Percentiles rank a stretch among this genome's conserved stretches.
phyloP scores from a whole-genome alignment of 2,329 filamentous ascomycete genomes.

The Emydomyces testavorans region DNA sequence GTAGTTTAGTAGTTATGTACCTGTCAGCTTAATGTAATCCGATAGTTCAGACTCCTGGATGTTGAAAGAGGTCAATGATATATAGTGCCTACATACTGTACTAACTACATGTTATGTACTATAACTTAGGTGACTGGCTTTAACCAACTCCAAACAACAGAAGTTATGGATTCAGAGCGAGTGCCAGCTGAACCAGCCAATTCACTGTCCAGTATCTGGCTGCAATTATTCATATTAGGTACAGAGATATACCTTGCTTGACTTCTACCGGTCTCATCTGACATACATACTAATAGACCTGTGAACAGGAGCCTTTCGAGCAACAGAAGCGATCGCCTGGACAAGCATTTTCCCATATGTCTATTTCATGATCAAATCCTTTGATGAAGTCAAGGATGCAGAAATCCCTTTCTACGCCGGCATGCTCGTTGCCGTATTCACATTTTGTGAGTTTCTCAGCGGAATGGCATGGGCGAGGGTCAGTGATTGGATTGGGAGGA shows the following conservation, averaged over 20 bases:
- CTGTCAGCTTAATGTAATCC: no score
- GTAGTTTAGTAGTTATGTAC: no score
- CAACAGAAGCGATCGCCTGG: constrained; percentile 14
- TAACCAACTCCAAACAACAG: no score
- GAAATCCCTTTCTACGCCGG: constrained; percentile 7
- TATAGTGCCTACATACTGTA: no score
- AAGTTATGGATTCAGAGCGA: no score
- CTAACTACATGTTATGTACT: no score
- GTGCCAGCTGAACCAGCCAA: not conserved
- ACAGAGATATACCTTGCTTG: no score
- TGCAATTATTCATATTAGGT: not conserved
- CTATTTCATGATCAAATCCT: constrained; percentile 11
- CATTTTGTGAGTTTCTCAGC: constrained; percentile 14
- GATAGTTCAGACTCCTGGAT: no score
- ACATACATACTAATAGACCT: not conserved
- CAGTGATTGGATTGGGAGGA: constrained; percentile 12
- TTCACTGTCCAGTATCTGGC: not conserved
- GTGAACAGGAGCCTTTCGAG: constrained; percentile 11
- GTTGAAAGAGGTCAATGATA: no score
- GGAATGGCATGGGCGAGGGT: constrained; percentile 9
- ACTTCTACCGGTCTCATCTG: not conserved
- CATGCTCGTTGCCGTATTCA: constrained; percentile 10
- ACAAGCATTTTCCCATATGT: constrained; percentile 13
- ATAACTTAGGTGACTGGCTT: no score
- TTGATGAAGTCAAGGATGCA: constrained; percentile 5